phyloP scores from a whole-genome alignment of 75 land plant species.

The Selaginella tamariscina region DNA sequence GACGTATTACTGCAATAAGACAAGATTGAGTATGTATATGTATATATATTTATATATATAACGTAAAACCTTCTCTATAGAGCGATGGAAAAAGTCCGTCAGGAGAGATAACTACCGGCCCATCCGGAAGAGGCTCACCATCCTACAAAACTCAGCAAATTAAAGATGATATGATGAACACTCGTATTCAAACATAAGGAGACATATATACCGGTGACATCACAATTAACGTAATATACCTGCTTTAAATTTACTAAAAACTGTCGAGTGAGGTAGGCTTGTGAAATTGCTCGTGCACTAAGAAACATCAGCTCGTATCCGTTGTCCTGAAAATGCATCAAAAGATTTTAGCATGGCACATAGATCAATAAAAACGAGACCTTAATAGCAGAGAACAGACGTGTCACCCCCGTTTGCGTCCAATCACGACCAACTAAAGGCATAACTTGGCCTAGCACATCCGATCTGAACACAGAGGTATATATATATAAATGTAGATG shows the following conservation, averaged over 20 bases:
- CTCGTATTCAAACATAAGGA: too few relatives aligned
- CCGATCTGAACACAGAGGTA: conserved; percentile 46
- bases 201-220: not conserved
- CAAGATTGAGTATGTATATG: not conserved
- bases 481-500: too few relatives aligned
- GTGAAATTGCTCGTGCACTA: conserved; percentile 95
- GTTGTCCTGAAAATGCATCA: conserved; percentile 61
- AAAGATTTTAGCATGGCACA: not conserved
- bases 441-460: conserved; percentile 99
- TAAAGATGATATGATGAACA: too few relatives aligned
- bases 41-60: too few relatives aligned
- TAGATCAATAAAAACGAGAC: conserved; percentile 23
- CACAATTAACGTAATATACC: conserved; percentile 29
- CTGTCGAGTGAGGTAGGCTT: conserved; percentile 83
- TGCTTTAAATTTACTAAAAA: conserved; percentile 86
- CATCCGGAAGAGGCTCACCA: conserved; percentile 94
- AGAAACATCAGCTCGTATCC: conserved; percentile 89
- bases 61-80: conserved; percentile 78
- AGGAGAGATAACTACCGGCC: conserved; percentile 97
- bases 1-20: conserved; percentile 64
- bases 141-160: conserved; percentile 39
- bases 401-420: conserved; percentile 91
- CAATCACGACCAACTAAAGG: conserved; percentile 91
- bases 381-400: conserved; percentile 96
- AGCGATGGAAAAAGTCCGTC: conserved; percentile 97